Evolutionary conservation across 2,329 filamentous ascomycete species (phyloP), one percentile per base, ranked within the genome.

Genomic region (Fonsecaea nubica): DNA sequence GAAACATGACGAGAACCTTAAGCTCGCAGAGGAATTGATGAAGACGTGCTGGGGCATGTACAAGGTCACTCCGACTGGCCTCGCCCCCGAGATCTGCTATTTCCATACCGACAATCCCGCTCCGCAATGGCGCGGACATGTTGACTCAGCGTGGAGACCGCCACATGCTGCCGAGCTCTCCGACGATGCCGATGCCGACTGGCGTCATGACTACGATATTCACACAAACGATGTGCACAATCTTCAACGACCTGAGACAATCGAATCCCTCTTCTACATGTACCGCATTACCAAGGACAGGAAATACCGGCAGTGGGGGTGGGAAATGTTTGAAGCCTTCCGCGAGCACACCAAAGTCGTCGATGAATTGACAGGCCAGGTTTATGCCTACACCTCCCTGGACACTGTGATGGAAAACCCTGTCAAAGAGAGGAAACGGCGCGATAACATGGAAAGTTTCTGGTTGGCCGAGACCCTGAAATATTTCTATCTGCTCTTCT

Each of bases 21-120:
- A 87, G 68, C 87, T 99, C 33, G 93, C 95, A 1, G 88, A 88
- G 71, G 94, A 99, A 81, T 83, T 99, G 64, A 97, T 92, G 83
- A 94, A 97, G 68, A 98, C 95, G 1, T 99, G 95, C 84, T 97
- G 94, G 92, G 93, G 92, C 75, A 99, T 96, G 88, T 99, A 99
- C 82, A 91, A 92, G 76, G 89, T 85, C 73, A 97, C 93, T 75
- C 87, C 89, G 8, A 98, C 95, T 0, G 94, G 93, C 0, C 86
- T 99, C n/a, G 93, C 95, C 0, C 89, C 92, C 0, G 95, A 99
- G 80, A 99, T 99, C 74, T 91, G 92, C 0, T 92, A 96, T 80
- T 99, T 99, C 79, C 84, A 92, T 62, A 85, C 96, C 62, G 85
- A 87, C 72, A 81, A 87, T 36, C 90, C 90, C 1, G 90, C 92